Evolutionary conservation across 2,329 filamentous ascomycete genomes (phyloP).

Genomic region (Talaromyces atroroseus): DNA sequence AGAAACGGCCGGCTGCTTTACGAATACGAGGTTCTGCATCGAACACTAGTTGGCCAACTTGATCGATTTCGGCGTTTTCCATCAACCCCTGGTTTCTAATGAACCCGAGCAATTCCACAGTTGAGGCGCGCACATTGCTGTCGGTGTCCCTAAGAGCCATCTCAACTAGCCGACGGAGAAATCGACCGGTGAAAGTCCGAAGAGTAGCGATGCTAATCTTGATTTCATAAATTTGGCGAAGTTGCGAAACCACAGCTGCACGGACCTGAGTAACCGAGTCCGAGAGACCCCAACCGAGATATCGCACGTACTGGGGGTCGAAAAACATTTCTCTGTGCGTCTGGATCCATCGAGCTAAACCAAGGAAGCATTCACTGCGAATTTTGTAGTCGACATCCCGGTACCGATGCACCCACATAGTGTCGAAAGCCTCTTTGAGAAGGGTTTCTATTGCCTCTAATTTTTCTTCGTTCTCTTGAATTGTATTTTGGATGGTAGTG

Average conservation of each 20-base stretch:
- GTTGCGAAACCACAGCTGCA: conserved; percentile 78
- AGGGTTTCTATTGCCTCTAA: conserved; percentile 64
- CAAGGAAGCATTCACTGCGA: conserved; percentile 78
- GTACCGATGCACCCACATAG: conserved; percentile 91
- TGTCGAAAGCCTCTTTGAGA: conserved; percentile 83
- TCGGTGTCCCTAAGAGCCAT: conserved; percentile 87
- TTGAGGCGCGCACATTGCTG: conserved; percentile 68
- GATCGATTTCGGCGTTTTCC: conserved; percentile 86
- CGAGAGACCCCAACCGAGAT: conserved; percentile 91
- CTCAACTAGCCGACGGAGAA: conserved; percentile 79
- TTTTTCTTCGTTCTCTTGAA: conserved; percentile 64
- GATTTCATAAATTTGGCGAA: conserved; percentile 72
- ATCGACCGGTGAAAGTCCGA: conserved; percentile 88
- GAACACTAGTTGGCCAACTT: conserved; percentile 80
- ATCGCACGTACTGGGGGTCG: conserved; percentile 82
- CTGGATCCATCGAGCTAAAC: conserved; percentile 83
- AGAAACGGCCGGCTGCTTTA: conserved; percentile 85
- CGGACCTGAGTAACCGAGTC: conserved; percentile 70
- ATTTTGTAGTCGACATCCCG: conserved; percentile 89
- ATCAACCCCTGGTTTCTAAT: conserved; percentile 79
- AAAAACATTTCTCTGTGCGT: conserved; percentile 82
- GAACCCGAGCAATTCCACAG: conserved; percentile 75
- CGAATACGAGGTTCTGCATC: conserved; percentile 79
- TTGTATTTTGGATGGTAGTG: conserved; percentile 64
- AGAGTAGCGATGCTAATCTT: conserved; percentile 70